Evolutionary conservation across 441 rosid species (phyloP).

Genomic region (Gossypium schwendimanii): DNA sequence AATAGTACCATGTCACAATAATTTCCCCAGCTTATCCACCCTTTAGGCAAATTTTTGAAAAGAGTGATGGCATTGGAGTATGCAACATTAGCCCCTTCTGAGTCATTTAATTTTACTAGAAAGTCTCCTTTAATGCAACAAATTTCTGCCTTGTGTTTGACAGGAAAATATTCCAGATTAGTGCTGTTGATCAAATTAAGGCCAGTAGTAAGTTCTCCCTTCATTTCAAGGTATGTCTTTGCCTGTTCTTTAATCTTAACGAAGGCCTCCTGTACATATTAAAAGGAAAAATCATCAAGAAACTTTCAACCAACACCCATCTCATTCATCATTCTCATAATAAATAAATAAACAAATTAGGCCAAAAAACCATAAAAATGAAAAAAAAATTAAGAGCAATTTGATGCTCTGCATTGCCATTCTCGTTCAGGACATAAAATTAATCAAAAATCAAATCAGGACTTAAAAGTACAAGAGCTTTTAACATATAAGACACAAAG

Average conservation of each 20-base stretch:
- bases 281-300: conserved; percentile 19
- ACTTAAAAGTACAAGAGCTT: neutral
- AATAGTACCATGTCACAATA: conserved; percentile 86
- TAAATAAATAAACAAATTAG: neutral
- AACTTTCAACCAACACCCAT: conserved; percentile 4
- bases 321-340: neutral
- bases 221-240: conserved; percentile 80
- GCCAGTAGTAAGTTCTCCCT: conserved; percentile 77
- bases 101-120: conserved; percentile 59
- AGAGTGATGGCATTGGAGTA: conserved; percentile 84
- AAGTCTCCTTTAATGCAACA: conserved; percentile 88
- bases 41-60: conserved; percentile 87
- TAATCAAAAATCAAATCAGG: neutral
- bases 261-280: conserved; percentile 77
- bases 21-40: conserved; percentile 99
- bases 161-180: conserved; percentile 81
- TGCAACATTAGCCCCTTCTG: conserved; percentile 77
- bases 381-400: neutral
- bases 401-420: neutral
- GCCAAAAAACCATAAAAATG: neutral
- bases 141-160: conserved; percentile 84
- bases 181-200: conserved; percentile 78
- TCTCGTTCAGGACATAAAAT: neutral
- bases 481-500: neutral
- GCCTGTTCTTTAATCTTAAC: conserved; percentile 97